Evolutionary conservation across 805 yeast species (phyloP), one percentile per base, ranked within the genome.

Genomic region (Jamesozyma lodderae): DNA sequence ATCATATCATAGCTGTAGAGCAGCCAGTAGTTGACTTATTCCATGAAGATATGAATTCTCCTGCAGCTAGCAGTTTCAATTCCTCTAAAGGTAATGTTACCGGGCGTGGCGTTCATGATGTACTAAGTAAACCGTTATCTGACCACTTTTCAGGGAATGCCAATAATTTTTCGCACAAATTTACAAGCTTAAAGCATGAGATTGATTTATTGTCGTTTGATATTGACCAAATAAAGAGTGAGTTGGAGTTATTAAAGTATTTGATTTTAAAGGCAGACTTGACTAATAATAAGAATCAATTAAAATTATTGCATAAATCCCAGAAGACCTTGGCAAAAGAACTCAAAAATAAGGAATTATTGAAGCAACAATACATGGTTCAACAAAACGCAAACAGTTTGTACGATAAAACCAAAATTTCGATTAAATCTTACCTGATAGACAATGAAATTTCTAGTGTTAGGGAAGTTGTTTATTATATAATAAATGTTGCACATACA

Each of bases 321-420:
- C 73, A 74, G 34, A 47, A 70, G 13, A 75, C 85, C 40, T 67
- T 86, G 40, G 73, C 72, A 25, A 67, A 81, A 42, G 96, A 88
- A 51, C 69, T 86, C n/a, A 75, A 74, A 35, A 56, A 77, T 2
- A 82, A 81, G 47, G 88, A 83, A 50, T 62, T 82, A 25, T 81
- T 81, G 44, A 74, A 74, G 43, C 94, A 85, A 46, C 95, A 84
- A 53, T 79, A 76, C 48, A 72, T 81, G 36, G 83, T 87, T 2
- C 94, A 84, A 52, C 94, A 85, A 45, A 80, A 74, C 49, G 90
- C 82, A 29, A 82, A 80, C 53, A 78, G 85, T 45, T 66, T 88
- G 35, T 86, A 63, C 52, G 84, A 81, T 1, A 78, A 77, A 47
- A 73, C 87, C 0, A 57, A 66, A 20, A 72, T 81, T 0, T 55